These are phyloP conservation scores for Typha latifolia DNA, from an alignment of 176 grass and related monocot species.

Conservation along the genomic window DNA sequence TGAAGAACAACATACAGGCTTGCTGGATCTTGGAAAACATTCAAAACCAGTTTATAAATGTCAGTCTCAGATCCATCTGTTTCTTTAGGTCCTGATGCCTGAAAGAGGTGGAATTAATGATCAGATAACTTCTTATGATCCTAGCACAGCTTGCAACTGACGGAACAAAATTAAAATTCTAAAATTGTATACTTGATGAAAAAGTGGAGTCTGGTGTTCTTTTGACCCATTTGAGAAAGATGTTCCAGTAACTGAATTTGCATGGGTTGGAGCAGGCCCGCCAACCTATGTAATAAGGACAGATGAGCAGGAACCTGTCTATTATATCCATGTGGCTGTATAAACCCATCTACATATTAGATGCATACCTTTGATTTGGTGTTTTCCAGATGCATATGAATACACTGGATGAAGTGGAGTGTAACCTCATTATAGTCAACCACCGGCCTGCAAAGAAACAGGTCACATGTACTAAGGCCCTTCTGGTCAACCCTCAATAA, in stretches of 20 bases:
- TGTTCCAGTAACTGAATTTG: conserved; percentile 24
- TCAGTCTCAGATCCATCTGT: conserved; percentile 35
- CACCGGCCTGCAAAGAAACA: conserved; percentile 43
- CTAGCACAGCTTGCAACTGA: conserved; percentile 1
- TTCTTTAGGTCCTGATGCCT: conserved; percentile 14
- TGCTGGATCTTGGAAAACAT: conserved; percentile 74
- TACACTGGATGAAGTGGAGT: conserved; percentile 81
- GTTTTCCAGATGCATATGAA: conserved; percentile 69
- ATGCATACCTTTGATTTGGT: conserved; percentile 54
- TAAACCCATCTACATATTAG: background rate
- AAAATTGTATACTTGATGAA: conserved; percentile 37
- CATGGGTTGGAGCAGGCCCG: conserved; percentile 16
- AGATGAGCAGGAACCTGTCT: conserved; percentile 3
- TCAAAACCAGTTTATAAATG: conserved; percentile 48
- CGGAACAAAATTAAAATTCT: conserved; percentile 1
- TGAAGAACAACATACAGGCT: conserved; percentile 43
- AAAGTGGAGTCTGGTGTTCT: conserved; percentile 31
- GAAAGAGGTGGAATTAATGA: conserved; percentile 3
- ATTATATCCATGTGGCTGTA: background rate
- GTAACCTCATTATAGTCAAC: conserved; percentile 67
- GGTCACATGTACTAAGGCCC: background rate
- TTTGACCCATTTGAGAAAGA: conserved; percentile 23
- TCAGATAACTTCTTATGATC: background rate
- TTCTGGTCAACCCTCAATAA: too few species aligned
- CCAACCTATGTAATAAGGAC: conserved; percentile 29